Percentiles rank a stretch among this genome's conserved stretches.
These are phyloP conservation scores for Candida sanyiensis DNA, from an alignment of 805 yeast species.

Conservation along the genomic window DNA sequence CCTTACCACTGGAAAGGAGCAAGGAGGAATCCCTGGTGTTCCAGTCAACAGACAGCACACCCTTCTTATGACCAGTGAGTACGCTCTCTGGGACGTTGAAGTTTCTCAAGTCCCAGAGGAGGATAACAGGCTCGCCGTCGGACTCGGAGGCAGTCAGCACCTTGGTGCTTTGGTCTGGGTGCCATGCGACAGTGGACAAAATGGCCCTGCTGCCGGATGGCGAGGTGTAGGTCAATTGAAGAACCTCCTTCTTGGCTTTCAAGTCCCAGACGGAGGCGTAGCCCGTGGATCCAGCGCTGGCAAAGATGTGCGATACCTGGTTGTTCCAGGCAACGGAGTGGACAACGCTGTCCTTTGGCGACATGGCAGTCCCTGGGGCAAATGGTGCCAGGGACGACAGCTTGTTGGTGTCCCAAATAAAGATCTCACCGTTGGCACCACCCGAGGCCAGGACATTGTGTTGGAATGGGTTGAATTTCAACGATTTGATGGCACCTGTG, in stretches of 20 bases:
- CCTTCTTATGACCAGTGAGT: slow-evolving; percentile 77
- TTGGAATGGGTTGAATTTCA: slow-evolving; percentile 74
- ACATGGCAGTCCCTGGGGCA: slow-evolving; percentile 71
- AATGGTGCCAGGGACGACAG: slow-evolving; percentile 43
- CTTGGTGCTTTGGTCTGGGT: slow-evolving; percentile 81
- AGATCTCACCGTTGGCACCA: slow-evolving; percentile 83
- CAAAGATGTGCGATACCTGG: slow-evolving; percentile 76
- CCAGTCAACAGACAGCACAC: slow-evolving; percentile 91
- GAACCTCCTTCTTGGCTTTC: slow-evolving; percentile 78
- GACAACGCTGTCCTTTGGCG: slow-evolving; percentile 70
- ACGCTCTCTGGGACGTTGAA: slow-evolving; percentile 82
- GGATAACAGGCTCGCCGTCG: slow-evolving; percentile 72
- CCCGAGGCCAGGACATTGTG: slow-evolving; percentile 74
- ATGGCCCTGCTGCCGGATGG: slow-evolving; percentile 50
- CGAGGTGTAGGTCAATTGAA: slow-evolving; percentile 72
- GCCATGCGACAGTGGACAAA: slow-evolving; percentile 87
- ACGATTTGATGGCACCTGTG: slow-evolving; percentile 61
- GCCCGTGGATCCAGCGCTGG: slow-evolving; percentile 81
- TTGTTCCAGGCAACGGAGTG: slow-evolving; percentile 86
- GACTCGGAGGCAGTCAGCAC: slow-evolving; percentile 83
- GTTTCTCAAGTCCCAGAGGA: slow-evolving; percentile 93
- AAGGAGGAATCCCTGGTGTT: slow-evolving; percentile 74
- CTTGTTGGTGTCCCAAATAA: slow-evolving; percentile 80
- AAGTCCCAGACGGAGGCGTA: slow-evolving; percentile 93
- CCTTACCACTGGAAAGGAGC: slow-evolving; percentile 87